Base-by-base conservation (phyloP, 2,329 filamentous ascomycete genomes). In the Penicillium palitans region DNA sequence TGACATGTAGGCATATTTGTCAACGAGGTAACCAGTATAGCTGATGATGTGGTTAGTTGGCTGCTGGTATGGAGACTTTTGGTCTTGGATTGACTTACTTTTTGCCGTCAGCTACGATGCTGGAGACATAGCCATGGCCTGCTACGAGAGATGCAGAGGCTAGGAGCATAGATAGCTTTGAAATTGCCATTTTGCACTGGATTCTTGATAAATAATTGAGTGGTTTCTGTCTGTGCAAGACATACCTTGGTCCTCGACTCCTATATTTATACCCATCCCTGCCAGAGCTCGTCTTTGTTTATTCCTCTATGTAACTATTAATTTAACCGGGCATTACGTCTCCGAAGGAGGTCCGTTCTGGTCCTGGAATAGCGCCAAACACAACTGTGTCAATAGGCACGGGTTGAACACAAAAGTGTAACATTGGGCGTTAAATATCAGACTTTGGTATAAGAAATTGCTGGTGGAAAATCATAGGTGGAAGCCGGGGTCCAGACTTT, bases 11-110 rank as follows among this genome's bases (percentile, higher is more conserved):
- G 63, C 55, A 51, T 71, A 76, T n/a, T 61, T 57, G 53, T 67
- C 62, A 9, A 71, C 67, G 52, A 78, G 63, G 63, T 75, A 80
- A 24, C 79, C 79, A 15, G 61, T 63, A 47, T 76, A 74, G 49
- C 73, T 74, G 54, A 74, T 71, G 53, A 66, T 63, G 68, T 74
- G 62, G 63, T 42, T 57, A 52, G 76, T 48, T 31, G 19, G 9
- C 17, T 27, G 35, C 52, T 15, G 17, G 15, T 33, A 44, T 31
- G 31, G 15, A 21, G 25, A 12, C 13, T 24, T 25, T 37, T 45
- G 12, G 21, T 6, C 2, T 17, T 27, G 27, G 12, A 13, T 33
- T 25, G 13, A 51, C 63, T 37, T 68, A 73, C 71, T 62, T 68
- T 48, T 66, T 37, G 37, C 70, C 70, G 45, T 67, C 65, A 29